Evolutionary conservation across 441 rosid genomes (phyloP).

Genomic region (Euphorbia celastroides): DNA sequence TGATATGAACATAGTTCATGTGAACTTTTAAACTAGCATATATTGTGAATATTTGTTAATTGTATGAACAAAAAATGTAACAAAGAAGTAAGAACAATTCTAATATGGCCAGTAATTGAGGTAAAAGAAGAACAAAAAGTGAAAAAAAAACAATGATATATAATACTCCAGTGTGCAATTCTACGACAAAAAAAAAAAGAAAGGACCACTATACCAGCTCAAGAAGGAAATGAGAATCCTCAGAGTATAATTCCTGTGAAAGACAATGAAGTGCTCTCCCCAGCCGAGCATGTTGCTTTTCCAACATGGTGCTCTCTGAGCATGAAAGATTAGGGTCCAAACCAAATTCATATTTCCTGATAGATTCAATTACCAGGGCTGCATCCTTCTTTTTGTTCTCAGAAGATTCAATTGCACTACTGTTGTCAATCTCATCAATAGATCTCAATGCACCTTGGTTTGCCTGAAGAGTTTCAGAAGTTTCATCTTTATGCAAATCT

Average conservation of each 20-base stretch:
- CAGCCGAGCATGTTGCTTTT: constrained; percentile 97
- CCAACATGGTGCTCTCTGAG: constrained; percentile 67
- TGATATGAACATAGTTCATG: background rate
- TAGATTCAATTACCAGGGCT: constrained; percentile 57
- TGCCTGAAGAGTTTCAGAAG: constrained; percentile 23
- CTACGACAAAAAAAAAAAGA: background rate
- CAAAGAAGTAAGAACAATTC: background rate
- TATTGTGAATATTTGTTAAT: background rate
- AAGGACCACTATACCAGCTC: constrained; percentile 66
- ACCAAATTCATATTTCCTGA: constrained; percentile 94
- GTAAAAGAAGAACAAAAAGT: background rate
- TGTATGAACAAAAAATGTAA: background rate
- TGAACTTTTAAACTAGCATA: background rate
- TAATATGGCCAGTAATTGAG: background rate
- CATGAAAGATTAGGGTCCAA: constrained; percentile 63
- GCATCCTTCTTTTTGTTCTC: constrained; percentile 37
- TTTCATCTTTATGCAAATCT: constrained; percentile 20
- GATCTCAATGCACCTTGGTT: constrained; percentile 26
- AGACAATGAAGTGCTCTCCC: constrained; percentile 99
- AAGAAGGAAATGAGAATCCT: constrained; percentile 98
- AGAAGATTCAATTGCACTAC: constrained; percentile 24
- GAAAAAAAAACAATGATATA: background rate
- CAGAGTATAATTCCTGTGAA: constrained; percentile 96
- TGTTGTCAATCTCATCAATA: constrained; percentile 23
- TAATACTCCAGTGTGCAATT: background rate